These are phyloP conservation scores for Letharia lupina DNA, from an alignment of 495 filamentous ascomycete genomes.

Conservation along the genomic window DNA sequence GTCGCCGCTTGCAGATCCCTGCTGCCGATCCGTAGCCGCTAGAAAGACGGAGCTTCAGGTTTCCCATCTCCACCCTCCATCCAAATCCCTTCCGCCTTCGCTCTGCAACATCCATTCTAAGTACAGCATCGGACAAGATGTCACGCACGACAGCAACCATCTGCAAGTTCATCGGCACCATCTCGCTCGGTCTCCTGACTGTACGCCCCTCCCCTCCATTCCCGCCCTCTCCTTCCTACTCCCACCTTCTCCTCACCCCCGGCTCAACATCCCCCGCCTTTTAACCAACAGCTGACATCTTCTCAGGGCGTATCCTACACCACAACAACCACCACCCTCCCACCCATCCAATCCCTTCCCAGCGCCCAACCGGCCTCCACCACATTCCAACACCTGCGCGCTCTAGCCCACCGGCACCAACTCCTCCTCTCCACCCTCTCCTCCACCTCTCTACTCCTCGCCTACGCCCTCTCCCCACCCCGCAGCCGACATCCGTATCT, in stretches of 20 bases:
- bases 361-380: slow-evolving; percentile 56
- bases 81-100: neutral
- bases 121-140: slow-evolving; percentile 40
- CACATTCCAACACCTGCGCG: slow-evolving; percentile 54
- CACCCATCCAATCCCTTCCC: slow-evolving; percentile 67
- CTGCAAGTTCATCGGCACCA: slow-evolving; percentile 82
- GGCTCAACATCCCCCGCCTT: neutral
- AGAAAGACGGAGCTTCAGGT: neutral
- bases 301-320: slow-evolving; percentile 76
- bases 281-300: slow-evolving; percentile 5
- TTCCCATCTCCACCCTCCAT: neutral
- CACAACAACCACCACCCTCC: slow-evolving; percentile 60
- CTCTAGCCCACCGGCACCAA: slow-evolving; percentile 49
- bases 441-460: slow-evolving; percentile 55
- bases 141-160: slow-evolving; percentile 50
- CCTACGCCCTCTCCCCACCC: slow-evolving; percentile 62
- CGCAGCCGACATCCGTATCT: slow-evolving; percentile 75
- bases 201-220: slow-evolving; percentile 43
- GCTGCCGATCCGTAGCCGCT: neutral
- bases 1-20: neutral
- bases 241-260: slow-evolving; percentile 4
- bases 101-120: neutral
- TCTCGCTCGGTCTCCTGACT: slow-evolving; percentile 78
- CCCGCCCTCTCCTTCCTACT: slow-evolving; percentile 14
- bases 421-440: slow-evolving; percentile 54